These are phyloP conservation scores for Penstemon eatonii DNA, from an alignment of 257 asterid genomes.

Conservation along the genomic window DNA sequence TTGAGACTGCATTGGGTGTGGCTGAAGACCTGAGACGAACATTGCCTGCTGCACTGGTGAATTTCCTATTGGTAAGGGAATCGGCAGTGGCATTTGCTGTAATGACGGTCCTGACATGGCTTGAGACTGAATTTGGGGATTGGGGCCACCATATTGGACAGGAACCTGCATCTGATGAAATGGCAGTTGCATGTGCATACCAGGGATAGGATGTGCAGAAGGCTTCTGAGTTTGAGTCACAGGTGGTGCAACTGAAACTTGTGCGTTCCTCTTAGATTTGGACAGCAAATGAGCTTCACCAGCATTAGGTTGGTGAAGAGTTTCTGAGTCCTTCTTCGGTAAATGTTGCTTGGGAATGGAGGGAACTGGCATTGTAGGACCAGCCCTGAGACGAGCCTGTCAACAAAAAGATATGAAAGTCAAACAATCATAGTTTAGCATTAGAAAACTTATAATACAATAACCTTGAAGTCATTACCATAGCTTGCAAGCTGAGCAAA, in stretches of 20 bases:
- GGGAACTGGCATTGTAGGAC: constrained; percentile 55
- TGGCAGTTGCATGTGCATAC: constrained; percentile 63
- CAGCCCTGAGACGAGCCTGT: constrained; percentile 64
- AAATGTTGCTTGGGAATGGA: constrained; percentile 58
- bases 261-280: constrained; percentile 63
- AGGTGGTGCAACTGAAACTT: constrained; percentile 49
- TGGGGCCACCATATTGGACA: constrained; percentile 72
- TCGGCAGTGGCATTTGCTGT: constrained; percentile 59
- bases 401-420: constrained; percentile 20
- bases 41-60: constrained; percentile 67
- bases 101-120: constrained; percentile 64
- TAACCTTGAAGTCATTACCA: constrained; percentile 10
- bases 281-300: constrained; percentile 46
- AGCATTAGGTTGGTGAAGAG: constrained; percentile 43
- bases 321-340: constrained; percentile 53
- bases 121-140: constrained; percentile 80
- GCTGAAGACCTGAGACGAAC: constrained; percentile 71
- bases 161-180: constrained; percentile 65
- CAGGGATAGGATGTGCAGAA: constrained; percentile 46
- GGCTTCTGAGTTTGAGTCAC: constrained; percentile 65
- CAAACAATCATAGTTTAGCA: constrained; percentile 6
- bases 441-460: constrained; percentile 24
- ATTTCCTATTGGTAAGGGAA: constrained; percentile 66
- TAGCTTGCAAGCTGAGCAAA: constrained; percentile 3
- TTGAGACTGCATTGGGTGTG: constrained; percentile 77